A percentile compares a stretch with the other conserved stretches of the same genome.
phyloP scores from a whole-genome alignment of 2,329 filamentous ascomycete genomes.

The Atkinsonella texensis region DNA sequence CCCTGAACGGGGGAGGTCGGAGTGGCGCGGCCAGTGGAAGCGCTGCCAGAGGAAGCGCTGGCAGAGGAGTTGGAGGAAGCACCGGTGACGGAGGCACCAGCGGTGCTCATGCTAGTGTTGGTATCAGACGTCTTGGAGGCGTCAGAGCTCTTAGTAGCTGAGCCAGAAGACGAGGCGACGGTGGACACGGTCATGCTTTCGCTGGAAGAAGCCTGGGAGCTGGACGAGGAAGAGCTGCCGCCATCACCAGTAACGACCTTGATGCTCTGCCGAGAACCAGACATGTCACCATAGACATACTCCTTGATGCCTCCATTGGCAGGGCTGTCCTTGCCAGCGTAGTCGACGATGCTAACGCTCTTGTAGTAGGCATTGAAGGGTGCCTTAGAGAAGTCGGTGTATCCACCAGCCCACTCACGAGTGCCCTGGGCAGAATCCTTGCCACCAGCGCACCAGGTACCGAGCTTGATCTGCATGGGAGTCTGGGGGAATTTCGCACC shows the following conservation, averaged over 20 bases:
- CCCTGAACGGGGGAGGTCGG: constrained; percentile 10
- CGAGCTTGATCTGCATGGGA: constrained; percentile 59
- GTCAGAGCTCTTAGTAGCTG: neutral
- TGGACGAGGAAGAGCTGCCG: constrained; percentile 45
- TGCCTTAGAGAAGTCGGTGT: constrained; percentile 30
- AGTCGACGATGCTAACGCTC: constrained; percentile 31
- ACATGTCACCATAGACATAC: constrained; percentile 29
- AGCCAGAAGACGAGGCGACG: constrained; percentile 19
- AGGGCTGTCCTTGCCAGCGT: constrained; percentile 24
- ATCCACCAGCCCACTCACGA: constrained; percentile 56
- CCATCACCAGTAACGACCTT: constrained; percentile 60
- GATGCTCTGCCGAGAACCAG: constrained; percentile 32
- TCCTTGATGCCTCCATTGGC: constrained; percentile 24
- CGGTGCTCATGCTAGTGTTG: constrained; percentile 12
- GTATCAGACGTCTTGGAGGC: constrained; percentile 6
- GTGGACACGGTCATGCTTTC: constrained; percentile 31
- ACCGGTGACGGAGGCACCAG: constrained; percentile 8
- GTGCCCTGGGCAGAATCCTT: constrained; percentile 54
- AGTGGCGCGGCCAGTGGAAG: neutral
- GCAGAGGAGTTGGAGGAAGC: neutral
- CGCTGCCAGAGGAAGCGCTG: neutral
- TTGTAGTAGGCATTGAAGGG: constrained; percentile 34
- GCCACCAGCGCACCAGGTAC: constrained; percentile 52
- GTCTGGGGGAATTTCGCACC: constrained; percentile 56
- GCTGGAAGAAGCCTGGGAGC: constrained; percentile 35